These are phyloP conservation scores for Neoarthrinium moseri DNA, from an alignment of 2,329 filamentous ascomycete genomes.

Conservation along the genomic window DNA sequence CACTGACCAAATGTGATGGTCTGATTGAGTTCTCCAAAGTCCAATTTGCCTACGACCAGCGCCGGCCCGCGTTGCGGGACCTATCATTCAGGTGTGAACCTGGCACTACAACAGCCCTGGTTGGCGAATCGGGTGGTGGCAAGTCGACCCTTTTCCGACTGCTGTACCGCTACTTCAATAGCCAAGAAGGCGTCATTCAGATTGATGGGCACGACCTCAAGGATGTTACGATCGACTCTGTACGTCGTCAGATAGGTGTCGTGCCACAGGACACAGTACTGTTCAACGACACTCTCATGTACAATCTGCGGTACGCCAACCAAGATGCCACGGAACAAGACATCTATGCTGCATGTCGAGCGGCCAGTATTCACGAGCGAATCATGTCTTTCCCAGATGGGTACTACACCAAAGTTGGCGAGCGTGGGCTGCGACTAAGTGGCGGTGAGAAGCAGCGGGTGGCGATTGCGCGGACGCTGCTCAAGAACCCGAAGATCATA, in stretches of 20 bases:
- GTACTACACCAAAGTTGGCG: conserved; percentile 87
- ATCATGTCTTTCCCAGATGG: conserved; percentile 86
- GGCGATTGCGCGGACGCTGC: conserved; percentile 87
- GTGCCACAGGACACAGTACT: conserved; percentile 95
- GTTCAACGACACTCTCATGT: conserved; percentile 94
- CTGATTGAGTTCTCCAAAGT: conserved; percentile 87
- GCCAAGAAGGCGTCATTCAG: conserved; percentile 73
- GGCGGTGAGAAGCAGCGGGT: conserved; percentile 93
- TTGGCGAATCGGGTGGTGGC: conserved; percentile 93
- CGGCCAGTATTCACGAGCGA: conserved; percentile 89
- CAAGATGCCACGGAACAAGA: conserved; percentile 78
- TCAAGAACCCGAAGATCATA: conserved; percentile 90
- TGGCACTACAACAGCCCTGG: conserved; percentile 91
- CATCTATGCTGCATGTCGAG: conserved; percentile 76
- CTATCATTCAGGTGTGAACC: conserved; percentile 83
- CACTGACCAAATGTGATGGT: conserved; percentile 69
- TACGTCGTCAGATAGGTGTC: conserved; percentile 87
- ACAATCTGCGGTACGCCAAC: conserved; percentile 89
- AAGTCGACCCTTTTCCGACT: conserved; percentile 96
- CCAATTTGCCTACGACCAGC: conserved; percentile 84
- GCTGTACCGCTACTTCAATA: conserved; percentile 95
- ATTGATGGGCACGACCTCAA: conserved; percentile 84
- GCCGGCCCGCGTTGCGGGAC: conserved; percentile 80
- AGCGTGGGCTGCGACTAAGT: conserved; percentile 81
- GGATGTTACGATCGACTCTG: conserved; percentile 88